Evolutionary conservation across 2,329 filamentous ascomycete genomes (phyloP), one percentile per base, ranked within the genome.

Genomic region (Beauveria sp.): DNA sequence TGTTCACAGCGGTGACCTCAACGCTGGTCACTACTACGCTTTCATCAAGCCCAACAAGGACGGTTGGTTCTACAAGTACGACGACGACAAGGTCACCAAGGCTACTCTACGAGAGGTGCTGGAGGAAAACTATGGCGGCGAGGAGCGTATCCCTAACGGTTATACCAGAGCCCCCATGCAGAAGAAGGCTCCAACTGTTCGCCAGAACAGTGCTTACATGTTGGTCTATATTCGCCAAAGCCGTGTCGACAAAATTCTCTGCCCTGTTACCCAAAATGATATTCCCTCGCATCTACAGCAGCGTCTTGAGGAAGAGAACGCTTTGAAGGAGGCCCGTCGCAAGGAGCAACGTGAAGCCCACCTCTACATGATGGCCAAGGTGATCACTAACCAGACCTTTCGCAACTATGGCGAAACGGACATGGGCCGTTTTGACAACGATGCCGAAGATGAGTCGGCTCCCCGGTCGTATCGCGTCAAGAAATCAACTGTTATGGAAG

Each of bases 21-120:
- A 99, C 73, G 93, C 96, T 12, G 95, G 95, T 3, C 95, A 99
- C 75, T 99, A 99, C 76, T 99, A 99, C 71, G 95, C 95, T 1
- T 99, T 96, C 75, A 78, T 99, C 68, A 97, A 96, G 72, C 95
- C 96, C 0, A 85, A 87, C 62, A 96, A 96, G 75, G 90, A 96
- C 64, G 93, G 95, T 38, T 86, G 90, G 78, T 99, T 96, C 78
- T 98, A 96, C 80, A 95, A 90, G 69, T 99, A 96, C 68, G 96
- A 99, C 69, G 95, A 99, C 66, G 95, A 99, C 71, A 89, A 93
- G 66, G 95, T 99, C 46, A 98, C 93, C n/a, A 90, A 90, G 66
- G 93, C 93, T 1, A 97, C 93, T 0, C 86, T 89, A 71, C 87
- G 90, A 63, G 95, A 99, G 72, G 93, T 96, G 0, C 77, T 98